Base-by-base conservation (phyloP, 352 stramenopile species). In the Pythium biforme region DNA sequence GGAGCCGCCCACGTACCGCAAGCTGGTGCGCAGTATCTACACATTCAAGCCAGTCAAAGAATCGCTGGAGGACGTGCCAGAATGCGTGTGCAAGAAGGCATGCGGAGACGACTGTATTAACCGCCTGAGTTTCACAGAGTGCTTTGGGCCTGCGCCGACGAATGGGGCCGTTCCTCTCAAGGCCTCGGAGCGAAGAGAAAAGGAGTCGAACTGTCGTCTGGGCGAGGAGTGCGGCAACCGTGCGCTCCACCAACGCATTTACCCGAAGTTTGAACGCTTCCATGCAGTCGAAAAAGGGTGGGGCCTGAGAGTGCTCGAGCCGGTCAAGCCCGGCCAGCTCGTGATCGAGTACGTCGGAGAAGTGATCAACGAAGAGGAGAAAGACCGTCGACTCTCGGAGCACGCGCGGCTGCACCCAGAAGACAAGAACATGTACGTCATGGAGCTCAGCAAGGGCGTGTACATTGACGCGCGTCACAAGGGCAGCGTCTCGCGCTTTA, bases 371-470 rank as follows among this genome's bases (percentile, higher is more conserved):
- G 93, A 97, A 71, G 76, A 87, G 45, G 88, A 94, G 70, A 98
- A 98, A 62, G 79, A 97, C 46, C 74, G 84, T 4, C 87, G 94
- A 26, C 70, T 98, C 8, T 66, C 79, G 54, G 71, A 94, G 47
- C 94, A 97, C 71, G 78, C 86, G 8, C 77, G 77, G 29, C 85
- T 93, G 29, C 90, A 94, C 43, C 92, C 92, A 12, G 86, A 98
- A 23, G 93, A 98, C 77, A 97, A 95, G 59, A 98, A 98, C 70
- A 98, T 97, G 86, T 98, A 98, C 73, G 88, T 98, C 56, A 98
- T 98, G 94, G 79, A 93, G 61, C 73, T 98, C 14, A 85, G 78
- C 27, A 92, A 96, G 53, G 88, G 90, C 41, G 92, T 90, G 73
- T 98, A 97, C 75, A 97, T 99, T 41, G 96, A 99, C 73, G 96